Percentiles rank a stretch among this genome's conserved stretches.
phyloP scores from a whole-genome alignment of 768 basidiomycete species.

The Artomyces pyxidatus region DNA sequence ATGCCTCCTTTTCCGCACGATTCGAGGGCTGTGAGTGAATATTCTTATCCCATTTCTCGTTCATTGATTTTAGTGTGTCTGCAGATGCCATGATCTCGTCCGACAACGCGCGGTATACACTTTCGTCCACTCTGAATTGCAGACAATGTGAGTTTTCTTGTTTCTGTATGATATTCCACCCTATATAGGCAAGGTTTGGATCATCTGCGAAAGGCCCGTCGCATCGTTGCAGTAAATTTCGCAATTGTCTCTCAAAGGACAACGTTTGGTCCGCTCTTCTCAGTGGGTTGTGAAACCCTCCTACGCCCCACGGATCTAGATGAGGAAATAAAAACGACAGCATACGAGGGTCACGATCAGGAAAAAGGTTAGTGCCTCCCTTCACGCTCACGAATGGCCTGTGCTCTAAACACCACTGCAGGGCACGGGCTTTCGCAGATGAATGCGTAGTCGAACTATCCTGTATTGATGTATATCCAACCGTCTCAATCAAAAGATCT shows the following conservation, averaged over 20 bases:
- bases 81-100: background rate
- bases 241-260: background rate
- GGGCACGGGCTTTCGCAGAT: background rate
- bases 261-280: background rate
- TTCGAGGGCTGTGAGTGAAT: background rate
- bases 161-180: background rate
- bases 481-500: background rate
- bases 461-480: background rate
- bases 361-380: background rate
- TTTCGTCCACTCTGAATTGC: background rate
- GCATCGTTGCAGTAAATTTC: background rate
- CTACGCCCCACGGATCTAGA: background rate
- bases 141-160: background rate
- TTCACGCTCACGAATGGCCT: background rate
- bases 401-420: background rate
- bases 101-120: background rate
- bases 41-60: background rate
- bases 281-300: background rate
- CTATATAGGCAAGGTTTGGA: background rate
- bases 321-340: background rate
- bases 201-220: background rate
- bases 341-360: slow-evolving; percentile 1
- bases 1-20: background rate
- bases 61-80: background rate
- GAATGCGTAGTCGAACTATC: background rate